Evolutionary conservation across 1,139 yeast species (phyloP), one percentile per base, ranked within the genome.

Genomic region (Candida tetrigidarum): DNA sequence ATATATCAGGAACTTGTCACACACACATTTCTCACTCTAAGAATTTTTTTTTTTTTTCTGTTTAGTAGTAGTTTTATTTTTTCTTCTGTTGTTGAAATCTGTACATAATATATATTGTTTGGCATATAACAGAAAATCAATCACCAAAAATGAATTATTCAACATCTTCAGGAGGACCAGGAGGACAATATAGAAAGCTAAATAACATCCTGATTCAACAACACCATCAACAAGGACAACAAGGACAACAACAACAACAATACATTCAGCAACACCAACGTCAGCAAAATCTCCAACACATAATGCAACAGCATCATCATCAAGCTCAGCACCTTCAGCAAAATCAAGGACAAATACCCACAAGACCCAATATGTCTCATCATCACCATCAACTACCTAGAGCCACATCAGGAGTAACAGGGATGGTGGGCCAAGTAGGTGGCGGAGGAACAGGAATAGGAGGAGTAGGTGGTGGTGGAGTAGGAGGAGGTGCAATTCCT

Each of bases 71-170:
- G 16, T 32, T 28, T 28, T n/a, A 12, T 28, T 32, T 32, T 32
- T 32, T 32, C 36, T 32, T 19, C 25, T 32, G 36, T 32, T 32
- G 36, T 18, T 19, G n/a, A n/a, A n/a, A n/a, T n/a, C n/a, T n/a
- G n/a, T n/a, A n/a, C n/a, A n/a, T n/a, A n/a, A n/a, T n/a, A n/a
- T n/a, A n/a, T n/a, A n/a, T n/a, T n/a, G n/a, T n/a, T n/a, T n/a
- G n/a, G n/a, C n/a, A n/a, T n/a, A n/a, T n/a, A n/a, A n/a, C n/a
- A 30, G 10, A 30, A 15, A n/a, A 8, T 19, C 15, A 11, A 11
- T 32, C 36, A 6, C 15, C n/a, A n/a, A 8, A 12, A 19, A 39
- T 46, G 51, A 46, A 37, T 27, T 47, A 47, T 35, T 41, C 38
- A 26, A 12, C 49, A 34, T 33, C 50, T n/a, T 23, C 48, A 29